Percentiles rank a stretch among this genome's conserved stretches.
Evolutionary conservation across 2,329 filamentous ascomycete genomes (phyloP).

Genomic region (Chrysoporthe puriensis): DNA sequence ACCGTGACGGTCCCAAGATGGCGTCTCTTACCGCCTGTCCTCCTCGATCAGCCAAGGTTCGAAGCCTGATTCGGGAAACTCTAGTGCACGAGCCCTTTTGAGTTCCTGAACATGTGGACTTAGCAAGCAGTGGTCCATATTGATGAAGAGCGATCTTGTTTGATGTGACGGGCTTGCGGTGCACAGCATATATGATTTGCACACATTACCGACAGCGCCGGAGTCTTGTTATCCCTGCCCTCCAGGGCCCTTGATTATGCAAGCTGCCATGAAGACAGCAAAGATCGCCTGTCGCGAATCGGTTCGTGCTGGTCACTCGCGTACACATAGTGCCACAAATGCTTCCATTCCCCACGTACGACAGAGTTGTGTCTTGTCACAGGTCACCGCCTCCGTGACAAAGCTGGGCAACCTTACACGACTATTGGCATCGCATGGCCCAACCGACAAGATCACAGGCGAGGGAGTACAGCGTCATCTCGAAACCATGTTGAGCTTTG

Average conservation of each 20-base stretch:
- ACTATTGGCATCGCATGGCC: constrained; percentile 17
- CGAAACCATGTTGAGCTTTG: neutral
- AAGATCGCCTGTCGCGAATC: constrained; percentile 24
- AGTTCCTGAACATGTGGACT: neutral
- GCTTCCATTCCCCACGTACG: constrained; percentile 15
- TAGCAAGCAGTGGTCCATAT: neutral
- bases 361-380: constrained; percentile 17
- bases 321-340: constrained; percentile 5
- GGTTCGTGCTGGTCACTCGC: constrained; percentile 13
- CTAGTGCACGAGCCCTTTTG: neutral
- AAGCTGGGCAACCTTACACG: constrained; percentile 23
- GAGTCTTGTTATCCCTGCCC: constrained; percentile 21
- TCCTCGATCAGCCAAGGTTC: neutral
- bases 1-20: neutral
- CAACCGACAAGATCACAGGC: constrained; percentile 15
- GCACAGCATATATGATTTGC: constrained; percentile 18
- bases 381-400: constrained; percentile 26
- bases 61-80: neutral
- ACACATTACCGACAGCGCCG: constrained; percentile 16
- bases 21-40: constrained; percentile 12
- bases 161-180: constrained; percentile 21
- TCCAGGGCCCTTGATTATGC: neutral
- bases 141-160: constrained; percentile 16
- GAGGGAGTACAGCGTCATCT: constrained; percentile 9
- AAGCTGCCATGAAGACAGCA: constrained; percentile 13